These are phyloP conservation scores for Lactarius sp. DNA, from an alignment of 768 basidiomycete species.

Conservation along the genomic window DNA sequence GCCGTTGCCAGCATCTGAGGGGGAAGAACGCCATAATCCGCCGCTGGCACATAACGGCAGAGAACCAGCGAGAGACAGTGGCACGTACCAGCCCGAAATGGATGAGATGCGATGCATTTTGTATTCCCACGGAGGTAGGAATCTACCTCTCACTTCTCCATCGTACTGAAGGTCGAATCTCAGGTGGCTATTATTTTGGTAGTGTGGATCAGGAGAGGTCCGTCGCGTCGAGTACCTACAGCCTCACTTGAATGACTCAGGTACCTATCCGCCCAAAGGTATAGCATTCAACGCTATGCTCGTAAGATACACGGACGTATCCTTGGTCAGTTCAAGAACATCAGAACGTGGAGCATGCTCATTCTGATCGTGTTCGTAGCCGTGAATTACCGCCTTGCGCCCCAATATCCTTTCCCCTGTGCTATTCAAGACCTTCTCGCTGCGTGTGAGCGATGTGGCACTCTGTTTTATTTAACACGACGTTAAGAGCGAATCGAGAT, in stretches of 20 bases:
- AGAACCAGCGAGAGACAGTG: conserved; percentile 31
- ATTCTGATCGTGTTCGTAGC: conserved; percentile 37
- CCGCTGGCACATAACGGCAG: conserved; percentile 22
- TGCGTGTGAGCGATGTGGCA: conserved; percentile 54
- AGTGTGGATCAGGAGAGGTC: conserved; percentile 74
- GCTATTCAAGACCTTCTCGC: conserved; percentile 86
- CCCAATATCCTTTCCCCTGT: conserved; percentile 96
- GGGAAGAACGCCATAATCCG: conserved; percentile 23
- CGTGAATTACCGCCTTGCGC: conserved; percentile 82
- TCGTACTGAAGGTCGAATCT: conserved; percentile 19
- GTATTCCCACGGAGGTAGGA: conserved; percentile 69
- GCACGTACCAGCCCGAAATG: conserved; percentile 61
- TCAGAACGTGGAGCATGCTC: conserved; percentile 7
- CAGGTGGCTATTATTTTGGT: conserved; percentile 82
- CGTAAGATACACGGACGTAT: conserved; percentile 91
- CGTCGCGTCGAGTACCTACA: conserved; percentile 2
- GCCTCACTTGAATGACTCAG: not conserved
- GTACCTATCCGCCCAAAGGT: conserved; percentile 35
- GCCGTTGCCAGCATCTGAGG: conserved; percentile 11
- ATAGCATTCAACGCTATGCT: conserved; percentile 77
- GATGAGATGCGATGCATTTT: conserved; percentile 82
- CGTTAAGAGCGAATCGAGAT: conserved; percentile 43
- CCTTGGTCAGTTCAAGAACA: conserved; percentile 46
- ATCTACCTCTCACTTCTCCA: conserved; percentile 9
- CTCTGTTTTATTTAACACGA: not conserved